A percentile compares a stretch with the other conserved stretches of the same genome.
phyloP scores from a whole-genome alignment of 2,329 filamentous ascomycete species.

The Diplodia scrobiculata region DNA sequence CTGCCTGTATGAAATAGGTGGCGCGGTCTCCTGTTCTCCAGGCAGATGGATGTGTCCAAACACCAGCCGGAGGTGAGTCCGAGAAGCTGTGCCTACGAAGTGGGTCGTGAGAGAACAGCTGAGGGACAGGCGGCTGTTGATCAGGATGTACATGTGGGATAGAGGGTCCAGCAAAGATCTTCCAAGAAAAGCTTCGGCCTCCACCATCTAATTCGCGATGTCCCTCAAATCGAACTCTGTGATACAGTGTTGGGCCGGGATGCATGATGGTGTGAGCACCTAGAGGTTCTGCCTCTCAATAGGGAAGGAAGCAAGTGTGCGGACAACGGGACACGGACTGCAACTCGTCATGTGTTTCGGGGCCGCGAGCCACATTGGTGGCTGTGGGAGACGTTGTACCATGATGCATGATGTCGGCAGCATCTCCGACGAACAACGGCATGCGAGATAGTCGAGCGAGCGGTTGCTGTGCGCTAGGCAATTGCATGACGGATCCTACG shows the following conservation, averaged over 20 bases:
- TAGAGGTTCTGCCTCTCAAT: no score
- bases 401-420: neutral
- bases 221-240: neutral
- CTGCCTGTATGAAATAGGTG: no score
- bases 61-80: neutral
- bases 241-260: neutral
- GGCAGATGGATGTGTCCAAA: neutral
- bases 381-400: no score
- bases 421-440: neutral
- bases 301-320: no score
- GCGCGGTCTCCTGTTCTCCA: no score
- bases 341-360: no score
- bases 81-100: neutral
- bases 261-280: neutral
- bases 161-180: neutral
- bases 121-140: neutral
- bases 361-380: no score
- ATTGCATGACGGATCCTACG: neutral
- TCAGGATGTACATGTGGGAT: neutral
- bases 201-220: neutral
- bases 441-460: conserved; percentile 3
- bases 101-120: neutral
- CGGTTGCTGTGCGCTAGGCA: neutral
- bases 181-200: neutral
- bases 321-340: no score